Base-by-base conservation (phyloP, 345 rosid species). In the Xanthoceras sorbifolium region DNA sequence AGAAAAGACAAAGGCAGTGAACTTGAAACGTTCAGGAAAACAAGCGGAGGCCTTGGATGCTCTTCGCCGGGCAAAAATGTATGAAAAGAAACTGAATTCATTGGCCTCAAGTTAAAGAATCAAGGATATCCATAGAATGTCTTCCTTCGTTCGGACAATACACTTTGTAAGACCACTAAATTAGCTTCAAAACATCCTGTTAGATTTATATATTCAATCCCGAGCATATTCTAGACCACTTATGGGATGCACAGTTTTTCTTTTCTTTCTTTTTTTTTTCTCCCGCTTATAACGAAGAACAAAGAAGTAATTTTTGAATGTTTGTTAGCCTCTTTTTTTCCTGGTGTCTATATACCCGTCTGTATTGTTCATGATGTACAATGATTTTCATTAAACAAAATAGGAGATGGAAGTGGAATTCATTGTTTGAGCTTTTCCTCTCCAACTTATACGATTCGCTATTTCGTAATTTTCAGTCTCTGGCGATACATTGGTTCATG, bases 41-140 rank as follows among this genome's bases (percentile, higher is more conserved):
- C 98, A 96, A 89, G 84, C 87, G 0, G 98, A 93, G 83, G 99
- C 98, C 44, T 79, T 92, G 84, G 97, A 92, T 76, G 93, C 98
- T 38, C 88, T 96, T 72, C 89, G 94, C 26, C 89, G 84, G 64
- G 92, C 97, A 10, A 96, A 92, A 81, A 64, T 86, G 34, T 89
- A 81, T 18, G 97, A 91, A 79, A 92, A 89, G 88, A 92, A 90
- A 84, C 86, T 93, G 74, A 88, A 82, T 64, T 78, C 88, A 36
- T 77, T 85, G 84, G 71, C 76, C 28, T 76, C 69, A 55, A 77
- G n/a, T 67, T 84, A 77, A 88, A 71, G 59, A 67, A 50, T 42
- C 38, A 73, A 76, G 52, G 52, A 46, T 64, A 54, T 76, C 46
- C 67, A 14, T 6, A 28, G 54, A 72, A 62, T 55, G 23, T 34